Evolutionary conservation across 2,329 filamentous ascomycete genomes (phyloP).

Genomic region (Gnomoniopsis smithogilvyi): DNA sequence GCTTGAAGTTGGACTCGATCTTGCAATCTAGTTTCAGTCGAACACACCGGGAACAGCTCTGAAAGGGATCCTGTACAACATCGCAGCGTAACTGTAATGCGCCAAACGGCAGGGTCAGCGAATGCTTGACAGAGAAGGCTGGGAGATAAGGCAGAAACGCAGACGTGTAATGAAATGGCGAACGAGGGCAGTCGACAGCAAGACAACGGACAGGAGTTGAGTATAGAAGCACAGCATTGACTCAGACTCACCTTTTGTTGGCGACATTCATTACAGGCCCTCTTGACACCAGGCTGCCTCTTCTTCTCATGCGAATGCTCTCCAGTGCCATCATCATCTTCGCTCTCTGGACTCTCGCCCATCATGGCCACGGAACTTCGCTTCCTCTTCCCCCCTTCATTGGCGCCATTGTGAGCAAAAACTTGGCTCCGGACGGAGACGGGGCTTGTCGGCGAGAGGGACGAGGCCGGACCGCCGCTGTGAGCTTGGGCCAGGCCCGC

Average conservation of each 20-base stretch:
- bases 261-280: constrained; percentile 80
- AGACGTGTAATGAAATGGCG: not conserved
- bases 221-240: not conserved
- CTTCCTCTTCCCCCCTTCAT: constrained; percentile 55
- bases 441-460: constrained; percentile 51
- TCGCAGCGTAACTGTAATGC: constrained; percentile 69
- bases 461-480: constrained; percentile 19
- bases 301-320: constrained; percentile 53
- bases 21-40: constrained; percentile 80
- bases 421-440: constrained; percentile 43
- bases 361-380: constrained; percentile 46
- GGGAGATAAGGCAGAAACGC: not conserved
- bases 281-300: constrained; percentile 67
- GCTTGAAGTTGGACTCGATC: constrained; percentile 86
- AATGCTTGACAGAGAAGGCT: not conserved
- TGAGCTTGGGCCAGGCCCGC: constrained; percentile 7
- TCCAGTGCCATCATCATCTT: constrained; percentile 53
- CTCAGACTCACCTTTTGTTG: constrained; percentile 72
- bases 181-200: not conserved
- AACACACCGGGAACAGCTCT: constrained; percentile 72
- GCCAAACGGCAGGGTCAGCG: constrained; percentile 16
- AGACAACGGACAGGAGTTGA: not conserved
- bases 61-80: constrained; percentile 77
- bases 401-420: constrained; percentile 31
- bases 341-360: constrained; percentile 55